Evolutionary conservation across 768 basidiomycete genomes (phyloP), one percentile per base, ranked within the genome.

Genomic region (Boletus eberwhitei): DNA sequence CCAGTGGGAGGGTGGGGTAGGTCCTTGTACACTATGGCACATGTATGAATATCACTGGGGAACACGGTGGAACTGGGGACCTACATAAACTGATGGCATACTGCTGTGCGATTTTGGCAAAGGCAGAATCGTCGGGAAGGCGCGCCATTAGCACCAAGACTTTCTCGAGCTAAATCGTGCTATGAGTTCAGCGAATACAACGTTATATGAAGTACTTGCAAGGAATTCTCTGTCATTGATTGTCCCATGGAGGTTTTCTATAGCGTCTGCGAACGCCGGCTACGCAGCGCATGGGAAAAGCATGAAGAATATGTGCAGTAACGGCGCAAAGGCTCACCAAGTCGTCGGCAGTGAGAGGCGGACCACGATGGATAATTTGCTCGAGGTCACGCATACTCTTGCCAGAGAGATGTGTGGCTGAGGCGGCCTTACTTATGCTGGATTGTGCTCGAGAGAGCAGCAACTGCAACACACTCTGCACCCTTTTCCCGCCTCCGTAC

Each of bases 1-100:
- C 74, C 75, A 46, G 68, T 71, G 11, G 87, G 84, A 5, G 89
- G 89, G 58, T 90, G 90, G 4, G 88, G 88, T 35, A 93, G 79
- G 68, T 90, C 90, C 56, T 86, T 83, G 75, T 85, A 90, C 39
- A 90, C 86, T 87, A 54, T 47, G 55, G 53, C 26, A 50, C 21
- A 36, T 50, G 43, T 39, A 44, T 37, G 19, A 37, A 22, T 48
- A 41, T 43, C 14, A 11, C 31, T 8, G 13, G 47, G 46, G n/a
- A 39, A 36, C 43, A 8, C 36, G 48, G 9, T 32, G 11, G 26
- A 22, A 35, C n/a, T 13, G 11, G n/a, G 24, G n/a, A 75, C 86
- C 64, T 64, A 88, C 88, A 73, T 45, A 84, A 68, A 51, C 71
- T 73, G 41, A 89, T 83, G 52, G 82, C 73, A 50, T 71, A 52